Conservation (phyloP, 2,329 filamentous ascomycete species). For the Penicillium paneum region DNA sequence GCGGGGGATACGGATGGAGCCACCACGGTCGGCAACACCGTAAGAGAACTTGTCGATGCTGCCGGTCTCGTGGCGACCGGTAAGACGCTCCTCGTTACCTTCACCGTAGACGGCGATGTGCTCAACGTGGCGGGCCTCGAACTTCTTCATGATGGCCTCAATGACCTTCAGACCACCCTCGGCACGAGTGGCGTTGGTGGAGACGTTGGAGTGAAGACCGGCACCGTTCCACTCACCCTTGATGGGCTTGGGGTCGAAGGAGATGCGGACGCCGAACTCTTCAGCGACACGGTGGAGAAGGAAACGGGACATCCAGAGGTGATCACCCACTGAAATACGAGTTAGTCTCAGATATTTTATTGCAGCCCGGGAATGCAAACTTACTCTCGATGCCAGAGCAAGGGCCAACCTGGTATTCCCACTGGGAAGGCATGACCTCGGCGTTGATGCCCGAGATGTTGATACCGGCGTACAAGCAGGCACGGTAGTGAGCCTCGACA, state of each 20-base stretch:
- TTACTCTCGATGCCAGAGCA: slow-evolving; percentile 78
- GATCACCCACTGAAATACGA: slow-evolving; percentile 70
- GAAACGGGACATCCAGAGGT: slow-evolving; percentile 92
- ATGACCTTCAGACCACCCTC: slow-evolving; percentile 96
- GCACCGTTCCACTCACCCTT: slow-evolving; percentile 96
- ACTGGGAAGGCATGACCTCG: slow-evolving; percentile 97
- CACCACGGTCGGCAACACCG: slow-evolving; percentile 93
- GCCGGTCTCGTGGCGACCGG: slow-evolving; percentile 90
- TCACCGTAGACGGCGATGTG: slow-evolving; percentile 94
- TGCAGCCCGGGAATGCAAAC: slow-evolving; percentile 31
- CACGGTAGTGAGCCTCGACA: slow-evolving; percentile 91
- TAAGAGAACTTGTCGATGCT: slow-evolving; percentile 90
- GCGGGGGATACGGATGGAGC: slow-evolving; percentile 88
- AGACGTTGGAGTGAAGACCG: slow-evolving; percentile 92
- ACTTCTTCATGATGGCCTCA: slow-evolving; percentile 79
- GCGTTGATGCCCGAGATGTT: slow-evolving; percentile 98
- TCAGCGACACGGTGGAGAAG: slow-evolving; percentile 87
- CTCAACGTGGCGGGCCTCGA: slow-evolving; percentile 72
- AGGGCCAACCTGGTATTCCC: slow-evolving; percentile 96
- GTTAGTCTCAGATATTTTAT: slow-evolving; percentile 23
- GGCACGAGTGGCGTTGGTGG: slow-evolving; percentile 78
- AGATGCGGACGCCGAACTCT: slow-evolving; percentile 94
- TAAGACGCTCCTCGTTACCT: slow-evolving; percentile 92
- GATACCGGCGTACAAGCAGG: slow-evolving; percentile 82
- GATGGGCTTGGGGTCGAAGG: slow-evolving; percentile 93